Conservation (phyloP, 2,329 filamentous ascomycete genomes). For the Scytalidium lignicola region DNA sequence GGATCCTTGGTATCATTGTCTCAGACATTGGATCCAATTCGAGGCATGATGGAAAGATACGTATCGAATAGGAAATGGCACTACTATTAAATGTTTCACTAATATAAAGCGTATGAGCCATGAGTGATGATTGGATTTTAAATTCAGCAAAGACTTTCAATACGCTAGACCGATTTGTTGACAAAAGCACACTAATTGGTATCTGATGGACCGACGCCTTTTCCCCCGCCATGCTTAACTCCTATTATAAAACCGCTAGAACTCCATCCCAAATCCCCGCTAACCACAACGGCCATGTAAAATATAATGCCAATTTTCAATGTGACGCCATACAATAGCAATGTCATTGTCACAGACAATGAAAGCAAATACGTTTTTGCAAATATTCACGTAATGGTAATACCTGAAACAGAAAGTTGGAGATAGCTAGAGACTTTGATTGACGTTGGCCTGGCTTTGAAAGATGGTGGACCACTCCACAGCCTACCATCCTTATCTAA, state of each 20-base stretch:
- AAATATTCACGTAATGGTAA: constrained; percentile 14
- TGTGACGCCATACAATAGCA: background rate
- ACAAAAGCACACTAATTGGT: background rate
- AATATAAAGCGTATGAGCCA: background rate
- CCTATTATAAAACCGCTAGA: background rate
- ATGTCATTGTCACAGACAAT: background rate
- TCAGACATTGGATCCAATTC: constrained; percentile 45
- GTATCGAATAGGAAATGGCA: background rate
- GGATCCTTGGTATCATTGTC: constrained; percentile 79
- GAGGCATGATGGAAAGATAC: background rate
- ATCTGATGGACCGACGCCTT: background rate
- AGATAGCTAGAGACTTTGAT: constrained; percentile 25
- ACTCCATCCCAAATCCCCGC: background rate
- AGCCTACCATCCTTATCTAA: constrained; percentile 54
- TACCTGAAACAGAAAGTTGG: constrained; percentile 16
- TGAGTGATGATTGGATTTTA: background rate
- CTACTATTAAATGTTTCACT: background rate
- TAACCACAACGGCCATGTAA: background rate
- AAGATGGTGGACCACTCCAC: constrained; percentile 16
- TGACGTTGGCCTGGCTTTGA: constrained; percentile 20
- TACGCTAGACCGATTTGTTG: background rate
- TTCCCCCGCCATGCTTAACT: background rate
- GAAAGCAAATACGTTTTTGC: background rate
- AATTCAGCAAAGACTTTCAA: background rate
- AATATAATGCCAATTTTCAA: background rate